Base-by-base conservation (phyloP, 164 flowering plant species). In the Magnolia changhungtana region DNA sequence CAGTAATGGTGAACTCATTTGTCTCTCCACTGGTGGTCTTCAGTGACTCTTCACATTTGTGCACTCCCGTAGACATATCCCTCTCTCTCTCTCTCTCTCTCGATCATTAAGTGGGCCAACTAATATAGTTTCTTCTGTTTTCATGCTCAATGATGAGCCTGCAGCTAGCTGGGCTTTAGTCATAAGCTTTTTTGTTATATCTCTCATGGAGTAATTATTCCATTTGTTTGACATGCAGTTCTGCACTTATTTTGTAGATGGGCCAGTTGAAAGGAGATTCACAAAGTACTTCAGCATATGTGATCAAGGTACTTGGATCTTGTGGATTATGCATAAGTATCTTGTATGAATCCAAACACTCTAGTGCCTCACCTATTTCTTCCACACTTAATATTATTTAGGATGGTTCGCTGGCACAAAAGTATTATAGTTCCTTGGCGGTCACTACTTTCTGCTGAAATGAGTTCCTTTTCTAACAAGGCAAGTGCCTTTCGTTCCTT, bases 201-300 rank as follows among this genome's bases (percentile, higher is more conserved):
- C 63, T 80, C 77, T 83, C 88, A 75, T 86, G 80, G 76, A 89
- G 84, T 89, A 86, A 89, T 90, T 84, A 72, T 86, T 83, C 74
- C 85, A 78, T 82, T 87, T 89, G 83, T 89, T 91, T 94, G 93
- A 96, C 97, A 77, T 96, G 95, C 92, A 90, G 93, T 92, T 90
- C 84, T 94, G 88, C 92, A 85, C 89, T 91, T 93, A 84, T 93
- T 92, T 94, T 92, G 97, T 91, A 96, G 99, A 94, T 94, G 77
- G 89, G 81, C 72, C 90, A 83, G 75, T 79, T 88, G 80, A 91
- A 88, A 83, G 95, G 87, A 72, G 97, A 91, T 78, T 71, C 82
- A 61, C 90, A 83, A 71, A 70, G 82, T 73, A 80, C 84, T 81
- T 94, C 91, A 69, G 89, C 88, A 49, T 90, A 89, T 82, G 75